Percentiles rank a stretch among this genome's conserved stretches.
Conservation (phyloP, 2,329 filamentous ascomycete species). For the Lasiodiplodia gonubiensis region DNA sequence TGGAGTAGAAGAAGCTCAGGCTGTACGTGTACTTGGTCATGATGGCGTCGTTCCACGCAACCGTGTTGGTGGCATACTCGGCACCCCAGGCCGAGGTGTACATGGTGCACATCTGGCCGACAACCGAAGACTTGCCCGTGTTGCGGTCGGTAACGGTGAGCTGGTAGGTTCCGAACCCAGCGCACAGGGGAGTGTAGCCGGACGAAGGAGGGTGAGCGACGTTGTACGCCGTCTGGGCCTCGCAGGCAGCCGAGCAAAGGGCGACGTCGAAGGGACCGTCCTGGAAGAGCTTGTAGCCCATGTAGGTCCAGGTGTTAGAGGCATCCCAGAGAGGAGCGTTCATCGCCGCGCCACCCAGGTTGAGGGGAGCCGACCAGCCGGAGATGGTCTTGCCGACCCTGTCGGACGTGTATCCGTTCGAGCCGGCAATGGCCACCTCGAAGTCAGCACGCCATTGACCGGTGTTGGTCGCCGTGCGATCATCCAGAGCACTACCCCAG, state of each 20-base stretch:
- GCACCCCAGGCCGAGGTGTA: conserved; percentile 4
- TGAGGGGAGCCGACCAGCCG: conserved; percentile 30
- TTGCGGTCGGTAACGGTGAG: conserved; percentile 35
- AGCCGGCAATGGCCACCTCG: conserved; percentile 31
- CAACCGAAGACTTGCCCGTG: neutral
- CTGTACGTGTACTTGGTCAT: conserved; percentile 9
- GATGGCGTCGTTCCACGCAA: neutral
- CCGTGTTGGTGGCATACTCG: neutral
- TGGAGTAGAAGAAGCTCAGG: conserved; percentile 10
- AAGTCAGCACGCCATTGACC: conserved; percentile 36
- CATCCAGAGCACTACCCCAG: conserved; percentile 37
- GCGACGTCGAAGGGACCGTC: conserved; percentile 37
- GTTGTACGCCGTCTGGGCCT: conserved; percentile 18
- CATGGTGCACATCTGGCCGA: conserved; percentile 34
- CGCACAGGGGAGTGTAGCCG: conserved; percentile 32
- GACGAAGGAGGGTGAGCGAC: conserved; percentile 1
- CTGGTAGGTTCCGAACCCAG: conserved; percentile 44
- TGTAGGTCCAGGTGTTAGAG: conserved; percentile 34
- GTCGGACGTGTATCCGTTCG: conserved; percentile 32
- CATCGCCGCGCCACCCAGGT: conserved; percentile 36
- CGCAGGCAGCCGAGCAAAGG: conserved; percentile 40
- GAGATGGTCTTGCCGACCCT: neutral
- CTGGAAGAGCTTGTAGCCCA: conserved; percentile 38
- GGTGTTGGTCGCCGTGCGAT: conserved; percentile 32
- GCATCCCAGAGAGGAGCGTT: conserved; percentile 34